Evolutionary conservation across 140 eudicot genomes (phyloP), one percentile per base, ranked within the genome.

Genomic region (Bidens hawaiensis): DNA sequence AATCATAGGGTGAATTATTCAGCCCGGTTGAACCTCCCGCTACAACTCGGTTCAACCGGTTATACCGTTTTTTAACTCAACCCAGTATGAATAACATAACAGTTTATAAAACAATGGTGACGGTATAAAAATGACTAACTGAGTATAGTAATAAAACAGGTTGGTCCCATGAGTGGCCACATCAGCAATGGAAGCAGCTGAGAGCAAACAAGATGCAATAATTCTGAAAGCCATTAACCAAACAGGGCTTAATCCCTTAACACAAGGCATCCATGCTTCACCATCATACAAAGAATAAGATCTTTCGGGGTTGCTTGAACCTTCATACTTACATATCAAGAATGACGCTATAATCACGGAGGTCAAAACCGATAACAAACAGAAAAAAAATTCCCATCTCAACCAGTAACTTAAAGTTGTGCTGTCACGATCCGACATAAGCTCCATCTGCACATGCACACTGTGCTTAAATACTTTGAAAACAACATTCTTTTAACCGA

Each of bases 181-280:
- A 78, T 91, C 88, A 49, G 78, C 84, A 72, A 75, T 64, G 54
- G 79, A 65, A 26, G 84, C 78, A 1, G 75, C 67, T 48, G 78
- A 77, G 60, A 85, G 84, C 71, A 81, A 66, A 66, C 81, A 68
- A 51, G 84, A 82, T 1, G 93, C 89, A 33, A 81, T 49, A 14
- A 87, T 46, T 66, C 99, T 74, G 64, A 76, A 91, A 43, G 65
- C 69, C 79, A 85, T 2, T 59, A 91, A 68, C 76, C 77, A 78
- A 38, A 79, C 52, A 8, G 99, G 99, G 40, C 78, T 84, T 48
- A 91, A 59, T 73, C 69, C 81, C 68, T 85, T 78, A 34, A 83
- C 56, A 80, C 99, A 91, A 14, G 99, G 95, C 81, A 69, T 85
- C 96, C 96, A 91, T 60, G 83, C 87, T 64, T 76, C 90, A 52